Evolutionary conservation across 2,329 filamentous ascomycete genomes (phyloP).

Genomic region (Cryphonectria parasitica): DNA sequence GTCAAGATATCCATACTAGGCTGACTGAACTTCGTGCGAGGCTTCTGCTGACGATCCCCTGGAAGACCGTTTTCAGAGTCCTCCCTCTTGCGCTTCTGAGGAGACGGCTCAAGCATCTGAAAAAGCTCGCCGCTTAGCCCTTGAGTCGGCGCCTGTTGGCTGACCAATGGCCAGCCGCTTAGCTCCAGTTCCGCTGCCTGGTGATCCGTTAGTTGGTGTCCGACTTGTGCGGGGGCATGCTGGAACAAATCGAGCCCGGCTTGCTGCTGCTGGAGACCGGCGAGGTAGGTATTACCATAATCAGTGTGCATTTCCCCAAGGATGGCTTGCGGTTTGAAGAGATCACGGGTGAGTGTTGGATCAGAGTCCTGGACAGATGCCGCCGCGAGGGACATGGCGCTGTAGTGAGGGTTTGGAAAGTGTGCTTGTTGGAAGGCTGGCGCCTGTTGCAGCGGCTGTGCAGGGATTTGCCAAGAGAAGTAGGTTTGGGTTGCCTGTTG

Average conservation of each 20-base stretch:
- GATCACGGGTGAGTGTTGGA: constrained; percentile 9
- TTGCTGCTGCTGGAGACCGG: constrained; percentile 8
- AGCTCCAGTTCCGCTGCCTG: constrained; percentile 6
- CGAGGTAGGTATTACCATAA: constrained; percentile 14
- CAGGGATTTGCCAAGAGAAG: background rate
- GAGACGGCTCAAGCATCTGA: background rate
- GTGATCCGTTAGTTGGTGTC: constrained; percentile 7
- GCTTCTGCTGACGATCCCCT: background rate
- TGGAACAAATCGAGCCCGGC: background rate
- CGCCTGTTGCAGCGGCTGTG: constrained; percentile 3
- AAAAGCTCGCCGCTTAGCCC: background rate
- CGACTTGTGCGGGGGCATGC: constrained; percentile 10
- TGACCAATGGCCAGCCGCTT: constrained; percentile 11
- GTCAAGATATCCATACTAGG: constrained; percentile 36
- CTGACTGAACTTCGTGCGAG: background rate
- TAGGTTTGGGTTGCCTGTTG: background rate
- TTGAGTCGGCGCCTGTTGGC: constrained; percentile 8
- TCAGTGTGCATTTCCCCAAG: constrained; percentile 1
- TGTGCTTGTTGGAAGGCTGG: constrained; percentile 13
- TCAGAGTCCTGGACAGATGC: constrained; percentile 7
- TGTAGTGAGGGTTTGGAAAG: constrained; percentile 11
- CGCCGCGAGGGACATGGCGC: background rate
- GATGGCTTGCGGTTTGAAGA: constrained; percentile 10
- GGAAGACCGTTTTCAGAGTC: background rate
- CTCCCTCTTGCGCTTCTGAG: background rate